Conservation (phyloP, 2,329 filamentous ascomycete genomes). For the Alternaria consortialis region DNA sequence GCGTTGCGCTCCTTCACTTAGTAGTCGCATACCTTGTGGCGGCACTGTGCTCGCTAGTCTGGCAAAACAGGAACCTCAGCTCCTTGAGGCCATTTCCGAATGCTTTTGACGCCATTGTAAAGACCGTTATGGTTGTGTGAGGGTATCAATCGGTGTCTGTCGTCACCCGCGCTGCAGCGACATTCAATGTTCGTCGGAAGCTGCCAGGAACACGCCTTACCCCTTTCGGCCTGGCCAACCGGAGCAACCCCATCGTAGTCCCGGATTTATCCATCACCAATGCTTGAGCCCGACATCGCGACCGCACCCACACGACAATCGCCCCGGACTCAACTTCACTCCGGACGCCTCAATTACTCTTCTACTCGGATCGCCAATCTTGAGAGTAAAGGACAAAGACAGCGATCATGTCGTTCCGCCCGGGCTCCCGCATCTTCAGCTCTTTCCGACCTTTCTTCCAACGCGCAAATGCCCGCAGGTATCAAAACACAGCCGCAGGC, state of each 20-base stretch:
- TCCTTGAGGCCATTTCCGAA: conserved; percentile 91
- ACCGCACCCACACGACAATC: conserved; percentile 11
- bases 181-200: conserved; percentile 30
- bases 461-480: conserved; percentile 69
- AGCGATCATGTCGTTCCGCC: conserved; percentile 63
- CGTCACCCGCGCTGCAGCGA: conserved; percentile 14
- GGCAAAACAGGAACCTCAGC: conserved; percentile 96
- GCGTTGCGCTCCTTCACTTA: conserved; percentile 5
- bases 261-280: conserved; percentile 31
- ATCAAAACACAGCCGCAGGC: conserved; percentile 70
- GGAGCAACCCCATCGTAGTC: conserved; percentile 35
- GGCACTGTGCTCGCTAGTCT: conserved; percentile 89
- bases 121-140: conserved; percentile 6
- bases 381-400: conserved; percentile 14
- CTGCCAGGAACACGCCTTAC: conserved; percentile 22
- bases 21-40: conserved; percentile 73
- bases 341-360: conserved; percentile 46
- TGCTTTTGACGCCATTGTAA: conserved; percentile 84
- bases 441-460: conserved; percentile 62
- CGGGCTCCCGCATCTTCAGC: conserved; percentile 66
- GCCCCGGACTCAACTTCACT: neutral
- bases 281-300: conserved; percentile 30
- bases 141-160: conserved; percentile 28
- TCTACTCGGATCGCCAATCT: conserved; percentile 33
- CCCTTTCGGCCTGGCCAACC: conserved; percentile 25